Base-by-base conservation (phyloP, 208 protist species). In the Herpetomonas tarakana region DNA sequence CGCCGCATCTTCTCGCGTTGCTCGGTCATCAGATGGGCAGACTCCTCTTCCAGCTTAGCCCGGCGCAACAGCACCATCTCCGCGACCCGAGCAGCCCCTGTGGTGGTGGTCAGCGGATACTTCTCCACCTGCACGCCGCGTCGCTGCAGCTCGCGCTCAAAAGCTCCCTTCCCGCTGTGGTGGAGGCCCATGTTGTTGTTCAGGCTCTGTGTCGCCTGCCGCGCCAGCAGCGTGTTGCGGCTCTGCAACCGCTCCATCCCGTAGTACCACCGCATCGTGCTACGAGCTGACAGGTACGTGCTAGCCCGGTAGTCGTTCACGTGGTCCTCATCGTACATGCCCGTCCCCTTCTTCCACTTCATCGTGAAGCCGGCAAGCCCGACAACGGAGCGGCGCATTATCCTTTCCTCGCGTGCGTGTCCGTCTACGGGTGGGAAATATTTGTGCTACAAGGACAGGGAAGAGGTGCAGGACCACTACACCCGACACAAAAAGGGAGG, bases 171-270 rank as follows among this genome's bases (percentile, higher is more conserved):
- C 9, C 91, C 91, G 54, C 81, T 93, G 73, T 89, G 79, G 52
- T 96, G 91, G 19, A 94, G 79, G 1, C 91, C 91, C 14, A 59
- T 77, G 68, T 94, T 92, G 72, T 96, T 93, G 73, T 93, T 91
- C 55, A 82, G 53, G 65, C 83, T 92, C 75, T 94, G 86, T 56
- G 79, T 85, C 22, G 56, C 58, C 18, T 71, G 71, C 9, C 85
- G 83, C 3, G 78, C 71, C 50, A 83, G 82, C 27, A 94, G 64
- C 25, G 51, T 90, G 49, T 72, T 77, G 30, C 80, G 78, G 4
- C 85, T 88, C 65, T 91, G 83, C 6, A 78, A 58, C 18, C 81
- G 68, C 66, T 96, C 91, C 84, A 92, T 94, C 9, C 77, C 71
- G 45, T 86, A 81, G 68, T 94, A 96, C 88, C 88, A 94, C 41